phyloP scores from a whole-genome alignment of 768 basidiomycete genomes.

The Asterophora parasitica region DNA sequence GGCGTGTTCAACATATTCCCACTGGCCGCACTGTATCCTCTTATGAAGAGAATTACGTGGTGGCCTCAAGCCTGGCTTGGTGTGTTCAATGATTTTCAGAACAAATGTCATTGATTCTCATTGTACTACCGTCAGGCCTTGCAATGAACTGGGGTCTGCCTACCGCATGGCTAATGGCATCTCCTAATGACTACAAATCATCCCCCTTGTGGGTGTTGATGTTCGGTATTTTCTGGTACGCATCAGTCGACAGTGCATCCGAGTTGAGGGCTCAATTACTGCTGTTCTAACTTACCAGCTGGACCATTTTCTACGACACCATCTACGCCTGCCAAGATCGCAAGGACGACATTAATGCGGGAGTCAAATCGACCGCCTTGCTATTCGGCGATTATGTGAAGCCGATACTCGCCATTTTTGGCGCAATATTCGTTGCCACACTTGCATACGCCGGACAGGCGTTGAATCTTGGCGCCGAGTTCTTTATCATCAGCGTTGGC shows the following conservation, averaged over 20 bases:
- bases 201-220: background rate
- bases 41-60: conserved; percentile 37
- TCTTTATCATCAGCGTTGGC: conserved; percentile 23
- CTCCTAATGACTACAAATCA: too few species aligned
- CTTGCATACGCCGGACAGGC: conserved; percentile 32
- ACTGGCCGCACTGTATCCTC: conserved; percentile 29
- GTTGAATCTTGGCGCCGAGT: conserved; percentile 33
- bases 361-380: conserved; percentile 53
- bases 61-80: conserved; percentile 40
- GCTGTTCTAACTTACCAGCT: background rate
- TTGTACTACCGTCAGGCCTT: conserved; percentile 6
- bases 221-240: conserved; percentile 6
- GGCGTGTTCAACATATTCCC: conserved; percentile 21
- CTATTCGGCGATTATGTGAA: conserved; percentile 42
- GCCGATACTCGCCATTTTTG: conserved; percentile 38
- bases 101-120: background rate
- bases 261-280: too few species aligned
- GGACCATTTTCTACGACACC: conserved; percentile 12
- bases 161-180: conserved; percentile 14
- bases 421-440: conserved; percentile 33
- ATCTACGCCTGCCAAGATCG: conserved; percentile 34
- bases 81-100: background rate
- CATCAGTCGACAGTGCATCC: too few species aligned
- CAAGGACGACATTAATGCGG: conserved; percentile 47
- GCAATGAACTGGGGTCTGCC: conserved; percentile 24